Conservation (phyloP, 108 stramenopile species). For the Cyclotella choctawhatcheeana region DNA sequence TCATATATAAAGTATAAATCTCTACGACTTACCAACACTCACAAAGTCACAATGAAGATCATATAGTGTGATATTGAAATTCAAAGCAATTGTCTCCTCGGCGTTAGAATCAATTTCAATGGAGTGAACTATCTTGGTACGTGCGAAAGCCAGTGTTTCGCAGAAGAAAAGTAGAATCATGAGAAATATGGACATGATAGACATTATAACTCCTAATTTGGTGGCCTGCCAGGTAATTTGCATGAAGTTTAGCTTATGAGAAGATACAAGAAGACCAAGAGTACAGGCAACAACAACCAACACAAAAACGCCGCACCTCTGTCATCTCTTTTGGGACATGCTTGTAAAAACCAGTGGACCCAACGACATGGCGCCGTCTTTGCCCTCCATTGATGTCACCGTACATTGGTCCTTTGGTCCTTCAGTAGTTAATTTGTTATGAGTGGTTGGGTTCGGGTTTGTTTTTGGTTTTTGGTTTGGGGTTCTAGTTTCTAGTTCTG, state of each 20-base stretch:
- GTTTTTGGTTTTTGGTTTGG: background rate
- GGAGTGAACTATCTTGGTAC: conserved; percentile 68
- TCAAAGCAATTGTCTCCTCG: conserved; percentile 62
- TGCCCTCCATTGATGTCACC: conserved; percentile 31
- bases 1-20: too few relatives aligned
- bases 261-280: background rate
- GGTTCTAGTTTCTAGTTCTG: too few relatives aligned
- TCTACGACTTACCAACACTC: conserved; percentile 70
- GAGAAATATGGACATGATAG: conserved; percentile 69
- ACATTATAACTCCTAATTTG: conserved; percentile 86
- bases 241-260: background rate
- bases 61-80: conserved; percentile 92
- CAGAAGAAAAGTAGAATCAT: conserved; percentile 89
- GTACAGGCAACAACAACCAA: too few relatives aligned
- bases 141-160: conserved; percentile 91
- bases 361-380: conserved; percentile 56
- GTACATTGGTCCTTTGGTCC: conserved; percentile 13
- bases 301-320: too few relatives aligned
- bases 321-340: conserved; percentile 87
- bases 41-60: conserved; percentile 94
- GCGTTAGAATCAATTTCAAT: conserved; percentile 87
- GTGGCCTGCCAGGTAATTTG: conserved; percentile 61
- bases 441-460: background rate
- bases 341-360: conserved; percentile 82
- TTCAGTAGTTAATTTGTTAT: background rate